phyloP scores from a whole-genome alignment of 164 flowering plant species.

The Amborella trichopoda region DNA sequence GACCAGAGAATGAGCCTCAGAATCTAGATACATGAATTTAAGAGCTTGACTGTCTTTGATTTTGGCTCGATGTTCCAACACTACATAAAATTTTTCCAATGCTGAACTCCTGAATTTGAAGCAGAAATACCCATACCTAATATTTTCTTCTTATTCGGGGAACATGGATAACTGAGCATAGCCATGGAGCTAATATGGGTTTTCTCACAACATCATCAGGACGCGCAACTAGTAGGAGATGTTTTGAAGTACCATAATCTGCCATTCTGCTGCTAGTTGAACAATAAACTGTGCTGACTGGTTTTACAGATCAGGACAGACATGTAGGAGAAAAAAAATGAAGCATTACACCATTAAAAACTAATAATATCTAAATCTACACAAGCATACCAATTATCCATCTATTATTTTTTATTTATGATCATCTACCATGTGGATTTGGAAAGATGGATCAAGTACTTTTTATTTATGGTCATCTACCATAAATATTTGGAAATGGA shows the following conservation, averaged over 20 bases:
- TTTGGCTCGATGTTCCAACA: slow-evolving; percentile 11
- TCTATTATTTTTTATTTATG: no score
- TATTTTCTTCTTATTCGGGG: slow-evolving; percentile 17
- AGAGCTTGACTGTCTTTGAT: neutral
- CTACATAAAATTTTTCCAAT: neutral
- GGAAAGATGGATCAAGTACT: no score
- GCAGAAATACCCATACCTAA: neutral
- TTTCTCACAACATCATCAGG: slow-evolving; percentile 88
- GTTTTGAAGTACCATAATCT: slow-evolving; percentile 54
- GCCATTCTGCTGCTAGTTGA: slow-evolving; percentile 56
- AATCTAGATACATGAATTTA: neutral
- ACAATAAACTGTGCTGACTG: slow-evolving; percentile 43
- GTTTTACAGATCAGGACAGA: slow-evolving; percentile 80
- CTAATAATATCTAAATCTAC: no score
- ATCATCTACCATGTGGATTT: no score
- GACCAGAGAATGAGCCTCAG: no score
- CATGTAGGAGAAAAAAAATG: no score
- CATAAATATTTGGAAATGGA: no score
- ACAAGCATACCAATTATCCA: no score
- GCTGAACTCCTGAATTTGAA: neutral
- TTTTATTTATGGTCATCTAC: no score
- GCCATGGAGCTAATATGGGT: slow-evolving; percentile 83
- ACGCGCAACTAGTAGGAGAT: slow-evolving; percentile 63
- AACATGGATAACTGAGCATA: slow-evolving; percentile 73
- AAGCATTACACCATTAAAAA: no score